A percentile compares a stretch with the other conserved stretches of the same genome.
phyloP scores from a whole-genome alignment of 371 early-diverging fungal species.

The Mucor saturninus region DNA sequence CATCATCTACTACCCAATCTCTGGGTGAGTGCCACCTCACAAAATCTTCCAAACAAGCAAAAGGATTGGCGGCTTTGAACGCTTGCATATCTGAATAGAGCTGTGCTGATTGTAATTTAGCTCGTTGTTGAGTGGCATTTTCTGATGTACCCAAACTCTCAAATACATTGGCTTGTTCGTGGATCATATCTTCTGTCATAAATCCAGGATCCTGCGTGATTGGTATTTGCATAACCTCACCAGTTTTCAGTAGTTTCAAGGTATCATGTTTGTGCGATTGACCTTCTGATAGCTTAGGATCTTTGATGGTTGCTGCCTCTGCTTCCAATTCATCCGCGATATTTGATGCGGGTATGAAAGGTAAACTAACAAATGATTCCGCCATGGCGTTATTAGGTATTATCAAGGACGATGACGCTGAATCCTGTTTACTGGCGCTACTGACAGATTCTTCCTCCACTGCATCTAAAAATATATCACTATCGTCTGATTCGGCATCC shows the following conservation, averaged over 20 bases:
- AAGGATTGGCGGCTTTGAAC: conserved; percentile 89
- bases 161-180: conserved; percentile 76
- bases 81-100: conserved; percentile 85
- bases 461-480: conserved; percentile 31
- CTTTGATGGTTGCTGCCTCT: conserved; percentile 26
- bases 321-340: conserved; percentile 5
- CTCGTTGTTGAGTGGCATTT: conserved; percentile 75
- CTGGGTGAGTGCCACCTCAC: conserved; percentile 96
- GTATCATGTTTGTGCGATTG: conserved; percentile 30
- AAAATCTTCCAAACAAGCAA: conserved; percentile 82
- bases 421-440: conserved; percentile 16
- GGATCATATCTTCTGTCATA: conserved; percentile 91
- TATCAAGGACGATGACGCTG: not conserved
- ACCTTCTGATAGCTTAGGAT: conserved; percentile 41
- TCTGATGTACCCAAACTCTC: conserved; percentile 78
- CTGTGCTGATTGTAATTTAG: conserved; percentile 80
- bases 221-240: conserved; percentile 72
- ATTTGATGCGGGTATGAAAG: conserved; percentile 7
- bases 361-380: conserved; percentile 16
- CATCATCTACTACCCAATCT: conserved; percentile 66
- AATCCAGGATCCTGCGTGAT: conserved; percentile 78
- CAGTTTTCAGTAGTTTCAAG: conserved; percentile 52
- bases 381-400: conserved; percentile 7
- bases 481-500: conserved; percentile 17
- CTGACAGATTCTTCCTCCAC: conserved; percentile 9